Evolutionary conservation across 805 yeast genomes (phyloP), one percentile per base, ranked within the genome.

Genomic region (Ogataea trehaloabstinens): DNA sequence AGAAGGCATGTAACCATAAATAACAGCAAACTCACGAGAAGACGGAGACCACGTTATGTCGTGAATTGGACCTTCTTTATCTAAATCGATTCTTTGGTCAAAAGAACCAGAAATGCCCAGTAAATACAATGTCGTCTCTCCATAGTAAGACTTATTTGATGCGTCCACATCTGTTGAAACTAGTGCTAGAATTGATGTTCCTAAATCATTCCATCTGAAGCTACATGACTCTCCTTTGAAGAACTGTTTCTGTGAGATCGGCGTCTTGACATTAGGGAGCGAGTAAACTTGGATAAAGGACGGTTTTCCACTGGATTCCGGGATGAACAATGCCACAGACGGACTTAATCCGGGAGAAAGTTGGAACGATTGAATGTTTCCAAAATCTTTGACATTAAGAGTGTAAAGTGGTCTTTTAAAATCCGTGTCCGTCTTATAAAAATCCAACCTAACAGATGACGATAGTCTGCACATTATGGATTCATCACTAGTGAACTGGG

Each of bases 11-110:
- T 78, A 90, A 22, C 99, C 99, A 59, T 90, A 90, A 40, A 86
- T 88, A 31, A 93, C 99, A 44, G 96, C 98, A 70, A 93, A 95
- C 67, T 93, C 98, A 52, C 96, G 77, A 15, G 96, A 87, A 36
- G 89, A 80, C 42, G 98, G 96, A 19, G 95, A 85, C 99, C 99
- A 93, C 17, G 93, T 82, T 45, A 91, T 86, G 63, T 93, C 99
- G 67, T 93, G 97, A 52, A 93, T 89, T 31, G 99, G 98, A 22
- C 98, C 98, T 57, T 89, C 96, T 53, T 86, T 82, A 46, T 86
- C 88, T 53, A 93, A 77, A 41, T 80, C 75, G 54, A 93, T 90
- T 56, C 96, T 76, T 39, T 89, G 85, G 57, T 91, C 95, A 55
- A 87, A 90, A 28, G 90, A 78, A 11, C 96, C 96, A 24, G 95